Base-by-base conservation (phyloP, 306 rosid species). In the Cucurbita moschata region DNA sequence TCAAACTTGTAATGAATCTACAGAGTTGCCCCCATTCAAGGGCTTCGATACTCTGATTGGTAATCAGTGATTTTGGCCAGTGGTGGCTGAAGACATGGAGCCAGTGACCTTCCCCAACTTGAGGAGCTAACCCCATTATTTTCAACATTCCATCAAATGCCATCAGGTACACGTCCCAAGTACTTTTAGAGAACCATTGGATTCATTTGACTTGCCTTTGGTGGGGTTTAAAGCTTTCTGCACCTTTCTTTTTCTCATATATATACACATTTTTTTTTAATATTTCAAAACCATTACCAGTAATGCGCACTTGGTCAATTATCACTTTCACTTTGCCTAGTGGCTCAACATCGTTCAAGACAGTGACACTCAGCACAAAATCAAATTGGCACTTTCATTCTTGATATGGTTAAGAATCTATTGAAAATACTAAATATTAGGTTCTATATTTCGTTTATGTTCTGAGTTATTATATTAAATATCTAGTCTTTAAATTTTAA, bases 41-140 rank as follows among this genome's bases (percentile, higher is more conserved):
- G 73, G 58, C 57, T 47, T 68, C 23, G 57, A 47, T 46, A 12
- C 72, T 44, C 54, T 66, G 54, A 66, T 66, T 66, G 53, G 39
- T 18, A 68, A 37, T 47, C 57, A 68, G 42, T 12, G 42, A 68
- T 23, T 68, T 68, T 46, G 57, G 73, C 47, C 23, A 68, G 23
- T 68, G 43, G 57, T 47, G 73, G 58, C 42, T 49, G 73, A 13
- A 49, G 56, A 57, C 56, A 14, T 47, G 57, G 49, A 11, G 70
- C 26, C 49, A 55, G 1, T 12, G 83, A 59, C 72, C 88, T 84
- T 87, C 92, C 92, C 80, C 64, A 35, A 77, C 78, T 51, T 82
- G 67, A 76, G 96, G 92, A 87, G 83, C 86, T 85, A 87, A 87
- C 86, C 68, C 74, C 68, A 30, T 23, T 58, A 76, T 40, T 40